Conservation (phyloP, 352 stramenopile genomes). For the Pythium grandisporangium region DNA sequence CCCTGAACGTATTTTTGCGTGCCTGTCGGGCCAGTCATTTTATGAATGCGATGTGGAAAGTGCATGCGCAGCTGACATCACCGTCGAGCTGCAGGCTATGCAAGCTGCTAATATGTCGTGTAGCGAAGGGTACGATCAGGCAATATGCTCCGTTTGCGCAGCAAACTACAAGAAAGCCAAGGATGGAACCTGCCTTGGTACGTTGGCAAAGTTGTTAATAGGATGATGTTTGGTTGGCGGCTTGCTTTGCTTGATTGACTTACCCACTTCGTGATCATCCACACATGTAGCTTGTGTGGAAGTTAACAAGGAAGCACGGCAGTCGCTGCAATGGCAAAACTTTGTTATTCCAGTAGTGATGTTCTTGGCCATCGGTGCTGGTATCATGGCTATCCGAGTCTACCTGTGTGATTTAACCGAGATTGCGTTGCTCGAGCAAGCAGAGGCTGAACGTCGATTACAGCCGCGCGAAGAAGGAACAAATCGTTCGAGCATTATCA, state of each 20-base stretch:
- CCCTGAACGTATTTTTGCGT: conserved; percentile 45
- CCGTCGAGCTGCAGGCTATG: conserved; percentile 16
- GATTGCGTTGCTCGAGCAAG: conserved; percentile 47
- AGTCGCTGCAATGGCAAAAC: conserved; percentile 55
- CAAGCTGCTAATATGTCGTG: conserved; percentile 23
- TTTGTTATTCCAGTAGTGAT: conserved; percentile 65
- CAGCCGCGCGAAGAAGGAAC: conserved; percentile 14
- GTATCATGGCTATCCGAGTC: conserved; percentile 23
- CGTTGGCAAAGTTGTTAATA: conserved; percentile 8
- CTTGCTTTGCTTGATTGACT: too few relatives aligned
- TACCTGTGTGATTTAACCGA: conserved; percentile 57
- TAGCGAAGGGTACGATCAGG: conserved; percentile 34
- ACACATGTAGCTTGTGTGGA: conserved; percentile 30
- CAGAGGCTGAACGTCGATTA: conserved; percentile 41
- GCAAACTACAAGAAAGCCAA: conserved; percentile 39
- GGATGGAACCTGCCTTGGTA: conserved; percentile 50
- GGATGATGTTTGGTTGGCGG: neutral
- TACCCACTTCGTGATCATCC: neutral
- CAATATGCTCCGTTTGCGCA: conserved; percentile 63
- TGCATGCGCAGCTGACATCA: conserved; percentile 42
- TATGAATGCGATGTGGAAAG: conserved; percentile 53
- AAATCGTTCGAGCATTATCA: conserved; percentile 11
- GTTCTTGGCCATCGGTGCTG: conserved; percentile 17
- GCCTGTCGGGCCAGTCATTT: conserved; percentile 38
- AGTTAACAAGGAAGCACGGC: conserved; percentile 33